A percentile compares a stretch with the other conserved stretches of the same genome.
phyloP scores from a whole-genome alignment of 1,284 basidiomycete species.

The Mycena citricolor region DNA sequence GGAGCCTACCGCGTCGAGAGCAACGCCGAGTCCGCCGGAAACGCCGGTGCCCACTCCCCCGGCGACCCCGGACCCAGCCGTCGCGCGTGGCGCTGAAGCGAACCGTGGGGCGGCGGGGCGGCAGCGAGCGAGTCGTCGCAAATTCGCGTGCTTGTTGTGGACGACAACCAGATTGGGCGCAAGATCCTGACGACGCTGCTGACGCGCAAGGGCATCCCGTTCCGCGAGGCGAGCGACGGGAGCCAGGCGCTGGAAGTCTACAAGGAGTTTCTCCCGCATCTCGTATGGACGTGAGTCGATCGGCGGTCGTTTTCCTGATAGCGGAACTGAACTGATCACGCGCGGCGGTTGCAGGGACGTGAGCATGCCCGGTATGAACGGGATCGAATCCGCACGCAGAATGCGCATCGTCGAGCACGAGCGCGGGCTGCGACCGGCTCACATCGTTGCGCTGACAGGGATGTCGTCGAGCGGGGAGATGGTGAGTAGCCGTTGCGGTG shows the following conservation, averaged over 20 bases:
- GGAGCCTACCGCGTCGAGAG: not conserved
- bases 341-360: constrained; percentile 1
- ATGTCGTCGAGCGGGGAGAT: constrained; percentile 11
- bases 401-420: constrained; percentile 14
- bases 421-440: constrained; percentile 3
- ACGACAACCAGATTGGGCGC: constrained; percentile 11
- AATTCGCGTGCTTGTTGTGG: constrained; percentile 8
- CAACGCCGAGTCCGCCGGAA: not conserved
- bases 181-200: constrained; percentile 12
- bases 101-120: too few relatives aligned
- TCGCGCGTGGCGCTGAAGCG: too few relatives aligned
- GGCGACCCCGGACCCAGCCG: too few relatives aligned
- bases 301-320: too few relatives aligned
- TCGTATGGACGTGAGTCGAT: constrained; percentile 13
- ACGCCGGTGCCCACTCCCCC: too few relatives aligned
- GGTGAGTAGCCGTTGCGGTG: constrained; percentile 4
- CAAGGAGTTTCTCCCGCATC: constrained; percentile 8
- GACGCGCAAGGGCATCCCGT: constrained; percentile 8
- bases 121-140: not conserved
- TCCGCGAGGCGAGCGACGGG: constrained; percentile 10
- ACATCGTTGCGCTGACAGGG: constrained; percentile 10
- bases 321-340: not conserved
- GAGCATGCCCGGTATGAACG: constrained; percentile 14
- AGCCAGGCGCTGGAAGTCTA: constrained; percentile 9
- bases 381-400: constrained; percentile 7